Evolutionary conservation across 192 early-diverging fungal genomes (phyloP).

Genomic region (Gonapodya sp.): DNA sequence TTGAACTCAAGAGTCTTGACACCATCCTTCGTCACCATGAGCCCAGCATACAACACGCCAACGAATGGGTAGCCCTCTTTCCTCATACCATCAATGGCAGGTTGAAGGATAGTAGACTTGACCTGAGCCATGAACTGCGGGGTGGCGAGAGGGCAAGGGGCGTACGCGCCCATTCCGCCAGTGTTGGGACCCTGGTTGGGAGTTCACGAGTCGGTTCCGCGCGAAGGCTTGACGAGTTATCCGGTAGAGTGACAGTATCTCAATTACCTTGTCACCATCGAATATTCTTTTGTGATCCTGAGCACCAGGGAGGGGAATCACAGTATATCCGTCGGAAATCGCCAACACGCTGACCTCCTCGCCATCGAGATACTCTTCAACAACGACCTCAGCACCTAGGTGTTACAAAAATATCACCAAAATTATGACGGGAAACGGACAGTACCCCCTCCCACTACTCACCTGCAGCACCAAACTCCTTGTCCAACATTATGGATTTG

Average conservation of each 20-base stretch:
- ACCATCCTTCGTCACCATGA: conserved; percentile 86
- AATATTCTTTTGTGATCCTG: conserved; percentile 99
- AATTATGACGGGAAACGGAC: neutral
- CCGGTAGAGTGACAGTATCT: conserved; percentile 14
- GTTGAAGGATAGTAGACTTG: conserved; percentile 71
- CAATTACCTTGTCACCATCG: conserved; percentile 62
- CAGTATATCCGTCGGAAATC: conserved; percentile 90
- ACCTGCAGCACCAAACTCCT: conserved; percentile 82
- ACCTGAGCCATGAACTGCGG: conserved; percentile 59
- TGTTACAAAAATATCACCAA: neutral
- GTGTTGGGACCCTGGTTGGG: conserved; percentile 74
- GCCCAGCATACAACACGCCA: conserved; percentile 90
- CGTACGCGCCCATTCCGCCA: conserved; percentile 98
- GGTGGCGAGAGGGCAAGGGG: conserved; percentile 87
- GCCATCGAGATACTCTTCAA: conserved; percentile 89
- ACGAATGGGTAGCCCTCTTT: conserved; percentile 90
- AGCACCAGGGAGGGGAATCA: conserved; percentile 79
- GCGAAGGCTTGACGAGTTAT: too few relatives aligned
- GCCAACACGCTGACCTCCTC: conserved; percentile 89
- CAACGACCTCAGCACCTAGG: conserved; percentile 68
- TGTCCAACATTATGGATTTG: conserved; percentile 79
- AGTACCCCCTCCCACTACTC: neutral
- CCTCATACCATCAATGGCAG: conserved; percentile 93
- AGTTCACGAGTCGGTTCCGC: neutral
- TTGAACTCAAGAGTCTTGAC: conserved; percentile 98